These are phyloP conservation scores for Rosa hybrid DNA, from an alignment of 331 rosid species.

Conservation along the genomic window DNA sequence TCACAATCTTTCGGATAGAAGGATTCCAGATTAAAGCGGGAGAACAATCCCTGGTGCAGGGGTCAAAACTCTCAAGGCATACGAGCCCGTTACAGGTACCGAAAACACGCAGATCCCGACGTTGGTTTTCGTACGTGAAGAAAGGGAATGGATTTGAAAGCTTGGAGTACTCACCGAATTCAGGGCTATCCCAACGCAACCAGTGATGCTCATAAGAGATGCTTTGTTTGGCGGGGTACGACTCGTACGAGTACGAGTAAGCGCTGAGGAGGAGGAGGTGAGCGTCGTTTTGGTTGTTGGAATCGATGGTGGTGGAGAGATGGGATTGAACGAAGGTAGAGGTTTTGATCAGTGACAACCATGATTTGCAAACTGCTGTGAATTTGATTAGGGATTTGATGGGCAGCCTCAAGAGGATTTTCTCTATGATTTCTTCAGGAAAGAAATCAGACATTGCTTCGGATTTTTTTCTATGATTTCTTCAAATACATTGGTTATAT, in stretches of 20 bases:
- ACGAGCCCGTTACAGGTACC: slow-evolving; percentile 13
- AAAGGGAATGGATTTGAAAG: neutral
- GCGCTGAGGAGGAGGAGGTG: neutral
- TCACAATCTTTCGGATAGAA: neutral
- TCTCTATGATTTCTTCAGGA: neutral
- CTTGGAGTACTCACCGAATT: neutral
- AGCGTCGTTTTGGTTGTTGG: neutral
- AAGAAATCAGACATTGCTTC: neutral
- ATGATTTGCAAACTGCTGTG: neutral
- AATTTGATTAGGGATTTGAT: neutral
- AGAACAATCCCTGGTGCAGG: too few species aligned
- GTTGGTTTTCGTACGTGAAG: neutral
- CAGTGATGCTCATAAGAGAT: neutral
- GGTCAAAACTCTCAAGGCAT: neutral
- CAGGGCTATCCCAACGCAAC: neutral
- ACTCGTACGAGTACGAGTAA: too few species aligned
- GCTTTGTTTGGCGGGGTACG: too few species aligned
- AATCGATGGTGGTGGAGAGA: neutral
- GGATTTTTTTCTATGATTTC: too few species aligned
- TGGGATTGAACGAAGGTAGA: neutral
- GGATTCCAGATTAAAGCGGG: slow-evolving; percentile 2
- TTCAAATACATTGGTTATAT: too few species aligned
- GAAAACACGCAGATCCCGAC: neutral
- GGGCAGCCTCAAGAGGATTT: neutral
- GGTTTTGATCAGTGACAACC: neutral